Evolutionary conservation across 192 early-diverging fungal species (phyloP), one percentile per base, ranked within the genome.

Genomic region (Paraglomus brasilianum): DNA sequence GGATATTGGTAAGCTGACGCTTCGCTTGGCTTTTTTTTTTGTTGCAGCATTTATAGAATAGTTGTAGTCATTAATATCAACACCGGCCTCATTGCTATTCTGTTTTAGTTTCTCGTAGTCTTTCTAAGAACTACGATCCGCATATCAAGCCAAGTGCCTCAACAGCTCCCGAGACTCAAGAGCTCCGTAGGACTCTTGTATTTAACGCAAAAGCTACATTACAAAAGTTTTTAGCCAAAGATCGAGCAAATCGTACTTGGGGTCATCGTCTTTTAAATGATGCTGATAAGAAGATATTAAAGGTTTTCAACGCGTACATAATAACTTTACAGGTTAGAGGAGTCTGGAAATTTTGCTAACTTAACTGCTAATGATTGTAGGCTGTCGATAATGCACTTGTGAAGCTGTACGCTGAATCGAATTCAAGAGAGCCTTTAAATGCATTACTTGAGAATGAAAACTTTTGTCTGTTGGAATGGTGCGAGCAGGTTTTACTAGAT

Each of bases 121-220:
- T 80, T 17, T 47, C 66, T 47, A 78, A 76, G 42, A 74, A 77
- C 55, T 77, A 78, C 42, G 68, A 64, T 21, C 56, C 69, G 38
- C 61, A 75, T 52, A 78, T 79, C 15, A 77, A 85, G 67, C 79
- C 85, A 3, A 75, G 84, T 62, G 72, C 75, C 17, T 74, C 80
- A 30, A 61, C 74, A 7, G 76, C 81, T 42, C 71, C 72, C 1
- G 52, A 74, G 1, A 72, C 72, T 13, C 42, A 69, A 38, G 41
- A 78, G 11, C 80, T 86, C 47, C 53, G 79, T 30, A 68, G 72
- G 13, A 77, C 79, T 5, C 69, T 89, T 4, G 45, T 89, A n/a
- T 66, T 38, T 4, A 88, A 88, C 55, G 86, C 88, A 14, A 82
- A 79, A 70, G 86, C 84, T 21, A 81, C 83, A 36, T 74, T 88